Conservation (phyloP, 139 green algal genomes). For the Picochlorum sp. region DNA sequence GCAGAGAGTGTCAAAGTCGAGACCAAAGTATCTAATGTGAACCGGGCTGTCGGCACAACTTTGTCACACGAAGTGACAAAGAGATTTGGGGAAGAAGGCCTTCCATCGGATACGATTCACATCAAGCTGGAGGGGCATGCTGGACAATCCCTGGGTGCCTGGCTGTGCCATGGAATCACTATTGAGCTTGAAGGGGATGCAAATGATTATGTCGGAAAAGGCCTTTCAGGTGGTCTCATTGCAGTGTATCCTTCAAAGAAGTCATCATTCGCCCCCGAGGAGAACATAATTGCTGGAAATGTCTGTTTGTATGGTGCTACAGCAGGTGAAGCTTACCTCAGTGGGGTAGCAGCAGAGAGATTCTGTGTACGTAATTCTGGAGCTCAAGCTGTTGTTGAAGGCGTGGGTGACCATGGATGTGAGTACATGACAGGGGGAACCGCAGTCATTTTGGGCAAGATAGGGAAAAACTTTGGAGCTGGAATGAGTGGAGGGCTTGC, state of each 20-base stretch:
- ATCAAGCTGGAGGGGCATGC: conserved; percentile 82
- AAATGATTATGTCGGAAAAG: conserved; percentile 96
- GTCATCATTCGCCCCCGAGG: conserved; percentile 58
- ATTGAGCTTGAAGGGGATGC: conserved; percentile 86
- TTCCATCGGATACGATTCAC: conserved; percentile 80
- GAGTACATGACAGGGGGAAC: conserved; percentile 97
- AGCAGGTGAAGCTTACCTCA: conserved; percentile 81
- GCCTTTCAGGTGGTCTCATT: conserved; percentile 67
- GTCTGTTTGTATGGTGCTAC: conserved; percentile 89
- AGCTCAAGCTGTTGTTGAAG: conserved; percentile 84
- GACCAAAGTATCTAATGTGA: conserved; percentile 67
- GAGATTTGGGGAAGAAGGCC: conserved; percentile 60
- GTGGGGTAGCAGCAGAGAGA: conserved; percentile 80
- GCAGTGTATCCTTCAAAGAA: conserved; percentile 63
- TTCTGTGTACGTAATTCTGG: conserved; percentile 85
- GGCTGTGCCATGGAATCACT: conserved; percentile 67
- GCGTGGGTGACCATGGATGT: conserved; percentile 84
- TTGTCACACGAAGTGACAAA: conserved; percentile 84
- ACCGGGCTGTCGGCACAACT: conserved; percentile 83
- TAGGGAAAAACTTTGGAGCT: conserved; percentile 91
- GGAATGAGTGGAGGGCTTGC: conserved; percentile 88
- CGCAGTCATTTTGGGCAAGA: conserved; percentile 75
- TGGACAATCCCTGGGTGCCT: conserved; percentile 82
- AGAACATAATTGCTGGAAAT: conserved; percentile 94
- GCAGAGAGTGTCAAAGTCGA: conserved; percentile 62